Percentiles rank a stretch among this genome's conserved stretches.
Evolutionary conservation across 225 moss, liverwort and hornwort species (phyloP).

Genomic region (Pleurozium schreberi): DNA sequence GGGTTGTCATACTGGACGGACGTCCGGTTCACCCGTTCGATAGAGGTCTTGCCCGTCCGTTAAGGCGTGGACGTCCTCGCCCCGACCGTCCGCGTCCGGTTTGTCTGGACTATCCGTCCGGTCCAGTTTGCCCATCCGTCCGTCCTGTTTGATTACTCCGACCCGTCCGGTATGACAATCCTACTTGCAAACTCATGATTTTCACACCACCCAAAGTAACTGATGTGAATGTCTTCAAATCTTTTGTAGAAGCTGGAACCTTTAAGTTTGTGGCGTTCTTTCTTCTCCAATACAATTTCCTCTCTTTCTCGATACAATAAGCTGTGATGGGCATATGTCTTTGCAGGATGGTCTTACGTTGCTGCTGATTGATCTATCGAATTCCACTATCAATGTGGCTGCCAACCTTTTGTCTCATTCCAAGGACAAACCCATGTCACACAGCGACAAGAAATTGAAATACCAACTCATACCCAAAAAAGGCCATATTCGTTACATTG

Average conservation of each 20-base stretch:
- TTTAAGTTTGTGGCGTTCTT: not conserved
- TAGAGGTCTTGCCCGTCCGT: no score
- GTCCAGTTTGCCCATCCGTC: no score
- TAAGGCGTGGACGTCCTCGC: no score
- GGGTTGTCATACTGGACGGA: no score
- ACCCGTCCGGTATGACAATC: no score
- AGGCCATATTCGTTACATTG: no score
- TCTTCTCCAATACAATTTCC: not conserved
- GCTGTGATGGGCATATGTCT: not conserved
- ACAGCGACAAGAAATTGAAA: not conserved
- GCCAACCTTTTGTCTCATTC: conserved; percentile 7
- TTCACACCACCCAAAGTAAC: not conserved
- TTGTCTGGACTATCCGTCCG: no score
- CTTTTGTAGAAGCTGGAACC: not conserved
- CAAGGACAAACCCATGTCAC: not conserved
- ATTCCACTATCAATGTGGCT: conserved; percentile 40
- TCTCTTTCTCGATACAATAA: not conserved
- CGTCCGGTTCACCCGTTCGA: no score
- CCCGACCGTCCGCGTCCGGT: no score
- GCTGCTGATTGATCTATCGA: conserved; percentile 63
- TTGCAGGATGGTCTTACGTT: conserved; percentile 68
- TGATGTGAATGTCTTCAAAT: not conserved
- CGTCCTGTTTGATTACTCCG: no score
- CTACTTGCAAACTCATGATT: not conserved
- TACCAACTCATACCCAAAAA: conserved; percentile 14